Base-by-base conservation (phyloP, 495 filamentous ascomycete species). In the Aspergillus indologenus region DNA sequence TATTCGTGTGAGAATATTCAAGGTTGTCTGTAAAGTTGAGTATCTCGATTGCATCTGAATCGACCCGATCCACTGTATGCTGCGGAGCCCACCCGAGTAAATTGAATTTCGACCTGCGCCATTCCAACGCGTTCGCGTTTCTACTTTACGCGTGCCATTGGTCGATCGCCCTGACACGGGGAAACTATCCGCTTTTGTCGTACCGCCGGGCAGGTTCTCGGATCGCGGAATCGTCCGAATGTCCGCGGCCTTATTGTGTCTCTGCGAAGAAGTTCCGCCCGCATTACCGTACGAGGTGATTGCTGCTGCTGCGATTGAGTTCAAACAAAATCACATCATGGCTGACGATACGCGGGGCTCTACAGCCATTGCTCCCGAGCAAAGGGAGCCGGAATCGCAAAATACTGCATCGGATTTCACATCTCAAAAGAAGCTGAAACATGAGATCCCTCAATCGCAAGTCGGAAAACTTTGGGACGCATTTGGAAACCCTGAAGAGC, bases 401-500 rank as follows among this genome's bases (percentile, higher is more conserved):
- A 42, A 18, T 15, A 26, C 47, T 52, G 15, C 49, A 2, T 53
- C 66, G 12, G 58, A 63, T n/a, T 51, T 60, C 57, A 54, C 67
- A 26, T 59, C 69, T 15, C 64, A 69, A 51, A 56, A 45, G 29
- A 73, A 71, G 57, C 63, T 72, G 12, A 79, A 75, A 54, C 69
- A 80, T 60, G 71, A 78, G 21, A 61, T 71, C 34, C 68, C 76
- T 22, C 68, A 76, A 63, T 77, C 77, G 34, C 77, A 80, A 69
- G 75, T 75, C 31, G 77, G 76, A 54, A 80, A 80, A 68, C 61
- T 80, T 68, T 80, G 77, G 77, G 77, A 80, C 53, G 77, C 76
- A 19, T 80, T 80, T 54, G 77, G 77, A 20, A 75, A 71, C 50
- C 77, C 77, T n/a, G 77, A 78, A 57, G 71, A 79, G 45, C 74